Percentiles rank a stretch among this genome's conserved stretches.
Evolutionary conservation across 2,329 filamentous ascomycete genomes (phyloP).

Genomic region (Pseudopyricularia javanii): DNA sequence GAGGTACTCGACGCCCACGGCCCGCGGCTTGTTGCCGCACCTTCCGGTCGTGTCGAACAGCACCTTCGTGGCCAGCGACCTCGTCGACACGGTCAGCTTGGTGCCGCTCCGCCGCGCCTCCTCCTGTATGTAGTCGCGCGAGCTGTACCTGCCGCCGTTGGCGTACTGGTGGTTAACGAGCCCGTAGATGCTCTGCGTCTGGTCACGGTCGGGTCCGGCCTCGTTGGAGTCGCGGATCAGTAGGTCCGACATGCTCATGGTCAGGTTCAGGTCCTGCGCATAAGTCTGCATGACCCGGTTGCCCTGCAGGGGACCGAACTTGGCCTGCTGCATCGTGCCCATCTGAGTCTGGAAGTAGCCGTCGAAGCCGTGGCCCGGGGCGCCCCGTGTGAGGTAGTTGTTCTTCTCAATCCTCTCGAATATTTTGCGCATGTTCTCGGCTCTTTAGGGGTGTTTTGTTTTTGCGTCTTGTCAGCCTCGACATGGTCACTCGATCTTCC

Average conservation of each 20-base stretch:
- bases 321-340: constrained; percentile 5
- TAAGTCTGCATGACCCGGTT: constrained; percentile 7
- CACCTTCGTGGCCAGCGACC: constrained; percentile 19
- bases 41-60: constrained; percentile 21
- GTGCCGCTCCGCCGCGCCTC: constrained; percentile 10
- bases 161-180: constrained; percentile 13
- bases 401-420: constrained; percentile 43
- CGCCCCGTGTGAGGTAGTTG: constrained; percentile 31
- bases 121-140: constrained; percentile 14
- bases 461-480: no score
- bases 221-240: constrained; percentile 36
- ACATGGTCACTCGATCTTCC: no score
- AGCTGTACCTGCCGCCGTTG: constrained; percentile 15
- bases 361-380: constrained; percentile 38
- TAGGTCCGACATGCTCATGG: constrained; percentile 2
- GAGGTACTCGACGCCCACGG: constrained; percentile 16
- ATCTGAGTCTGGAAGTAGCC: constrained; percentile 24
- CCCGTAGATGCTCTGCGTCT: constrained; percentile 14
- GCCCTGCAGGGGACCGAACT: constrained; percentile 5
- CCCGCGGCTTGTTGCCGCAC: constrained; percentile 8
- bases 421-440: constrained; percentile 52
- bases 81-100: constrained; percentile 13
- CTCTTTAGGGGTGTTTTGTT: no score
- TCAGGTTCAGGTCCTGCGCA: constrained; percentile 11
- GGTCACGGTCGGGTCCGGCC: constrained; percentile 18